Evolutionary conservation across 495 filamentous ascomycete genomes (phyloP).

Genomic region (Hyaloscypha bicolor): DNA sequence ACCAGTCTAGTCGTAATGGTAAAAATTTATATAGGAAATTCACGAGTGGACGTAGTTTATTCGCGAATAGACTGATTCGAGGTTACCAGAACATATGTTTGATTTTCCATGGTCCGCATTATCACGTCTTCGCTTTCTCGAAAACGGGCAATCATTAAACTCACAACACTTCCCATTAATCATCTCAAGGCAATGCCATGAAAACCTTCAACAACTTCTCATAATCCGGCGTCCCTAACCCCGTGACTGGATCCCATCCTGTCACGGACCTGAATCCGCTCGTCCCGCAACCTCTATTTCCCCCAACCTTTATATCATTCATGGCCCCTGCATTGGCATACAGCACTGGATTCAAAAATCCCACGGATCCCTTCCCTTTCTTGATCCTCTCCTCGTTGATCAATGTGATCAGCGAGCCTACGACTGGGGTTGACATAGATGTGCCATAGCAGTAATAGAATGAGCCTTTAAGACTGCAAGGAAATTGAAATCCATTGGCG

Average conservation of each 20-base stretch:
- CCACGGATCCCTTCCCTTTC: conserved; percentile 55
- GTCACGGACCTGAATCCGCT: conserved; percentile 48
- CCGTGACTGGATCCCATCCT: conserved; percentile 64
- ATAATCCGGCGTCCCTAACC: conserved; percentile 55
- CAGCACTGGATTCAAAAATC: conserved; percentile 60
- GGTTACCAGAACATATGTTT: too few relatives aligned
- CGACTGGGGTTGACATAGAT: not conserved
- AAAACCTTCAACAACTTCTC: conserved; percentile 48
- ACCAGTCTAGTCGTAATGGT: too few relatives aligned
- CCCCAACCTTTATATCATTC: conserved; percentile 50
- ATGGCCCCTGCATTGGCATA: conserved; percentile 52
- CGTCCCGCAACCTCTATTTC: conserved; percentile 47
- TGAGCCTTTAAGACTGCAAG: conserved; percentile 44
- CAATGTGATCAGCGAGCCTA: not conserved
- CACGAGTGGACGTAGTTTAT: too few relatives aligned
- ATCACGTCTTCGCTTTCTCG: too few relatives aligned
- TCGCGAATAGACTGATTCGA: too few relatives aligned
- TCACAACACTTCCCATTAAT: too few relatives aligned
- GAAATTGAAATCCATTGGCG: conserved; percentile 57
- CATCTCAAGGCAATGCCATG: conserved; percentile 28
- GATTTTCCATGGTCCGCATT: too few relatives aligned
- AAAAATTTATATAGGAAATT: too few relatives aligned
- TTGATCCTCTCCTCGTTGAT: conserved; percentile 42
- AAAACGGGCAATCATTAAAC: too few relatives aligned
- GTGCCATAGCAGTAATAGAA: conserved; percentile 21